Evolutionary conservation across 805 yeast species (phyloP), one percentile per base, ranked within the genome.

Genomic region (Kluyveromyces lactis): DNA sequence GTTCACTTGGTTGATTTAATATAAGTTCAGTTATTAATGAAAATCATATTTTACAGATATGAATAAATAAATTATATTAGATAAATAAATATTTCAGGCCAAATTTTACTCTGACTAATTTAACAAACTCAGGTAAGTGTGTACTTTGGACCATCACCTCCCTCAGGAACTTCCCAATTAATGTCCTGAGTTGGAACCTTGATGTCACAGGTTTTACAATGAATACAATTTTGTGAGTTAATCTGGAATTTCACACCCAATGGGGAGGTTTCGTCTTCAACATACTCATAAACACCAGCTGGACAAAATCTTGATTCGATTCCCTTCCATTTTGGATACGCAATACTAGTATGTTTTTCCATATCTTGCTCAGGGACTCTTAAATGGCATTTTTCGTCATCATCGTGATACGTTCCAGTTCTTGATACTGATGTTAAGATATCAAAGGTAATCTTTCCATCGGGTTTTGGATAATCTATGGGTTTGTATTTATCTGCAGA

Each of bases 101-200:
- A 12, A n/a, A 24, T 9, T 27, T n/a, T n/a, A 7, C 30, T 27
- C 30, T 12, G 11, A 27, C 5, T 5, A 6, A n/a, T 5, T 27
- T 15, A 11, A 27, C 11, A 11, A 27, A 17, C 7, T 55, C 50
- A 81, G 5, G 95, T 81, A 80, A 86, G 76, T 60, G 81, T 80
- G 60, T 92, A 92, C 62, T 92, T 92, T 42, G 98, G 98, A 11
- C 98, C 98, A 60, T 84, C 98, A 23, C 97, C 97, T 45, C 98
- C 97, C 67, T 92, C 97, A 6, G 98, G 98, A n/a, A 86, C 95
- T 10, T 79, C 75, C 98, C 98, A 92, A 56, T 76, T 72, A 46
- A 92, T 92, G 56, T 89, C 96, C 64, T 90, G 96, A 1, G 86
- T 72, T 6, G 98, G 98, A 8, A 82, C 94, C 64, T 92, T 92